Base-by-base conservation (phyloP, 1,284 basidiomycete genomes). In the Cutaneotrichosporon spelunceum region DNA sequence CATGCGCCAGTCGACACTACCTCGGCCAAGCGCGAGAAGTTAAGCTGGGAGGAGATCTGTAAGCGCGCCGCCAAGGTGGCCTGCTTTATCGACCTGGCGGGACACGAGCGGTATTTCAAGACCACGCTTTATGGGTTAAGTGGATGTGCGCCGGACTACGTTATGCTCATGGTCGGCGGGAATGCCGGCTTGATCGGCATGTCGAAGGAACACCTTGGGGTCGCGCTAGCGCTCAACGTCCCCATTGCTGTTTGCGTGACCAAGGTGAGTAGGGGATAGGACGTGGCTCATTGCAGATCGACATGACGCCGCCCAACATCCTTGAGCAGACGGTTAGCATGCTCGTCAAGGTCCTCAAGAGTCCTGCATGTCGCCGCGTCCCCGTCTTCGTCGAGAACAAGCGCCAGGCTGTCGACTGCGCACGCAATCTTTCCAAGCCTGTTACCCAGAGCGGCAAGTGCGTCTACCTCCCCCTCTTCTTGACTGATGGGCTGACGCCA, bases 41-140 rank as follows among this genome's bases (percentile, higher is more conserved):
- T 95, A 62, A 87, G 87, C 10, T 99, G 95, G 95, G 93, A 98
- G 69, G 89, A 95, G 71, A 96, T 99, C n/a, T 93, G 93, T 57
- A 81, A 87, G 53, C 86, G 89, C 69, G 88, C 91, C 0, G 88
- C 92, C 48, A 99, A 98, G 79, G 92, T 99, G 9, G 86, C 98
- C 53, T 93, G 91, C 27, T 98, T 98, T 76, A 96, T 91, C 68
- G 91, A 96, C 77, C 80, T 96, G 47, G 92, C 93, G 53, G 92
- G 93, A 0, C 92, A 95, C 71, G 91, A 94, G 77, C 84, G 88
- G 33, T 83, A 83, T 65, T 79, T 83, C 68, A 83, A 97, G 82
- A 98, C 95, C 0, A 99, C 95, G 6, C 81, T 99, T 50, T 97
- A 95, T 70, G 95, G 95, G 1, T 80, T 98, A 63, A 96, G 94